Evolutionary conservation across 192 early-diverging fungal species (phyloP), one percentile per base, ranked within the genome.

Genomic region (Rhizoclosmatium sp.): DNA sequence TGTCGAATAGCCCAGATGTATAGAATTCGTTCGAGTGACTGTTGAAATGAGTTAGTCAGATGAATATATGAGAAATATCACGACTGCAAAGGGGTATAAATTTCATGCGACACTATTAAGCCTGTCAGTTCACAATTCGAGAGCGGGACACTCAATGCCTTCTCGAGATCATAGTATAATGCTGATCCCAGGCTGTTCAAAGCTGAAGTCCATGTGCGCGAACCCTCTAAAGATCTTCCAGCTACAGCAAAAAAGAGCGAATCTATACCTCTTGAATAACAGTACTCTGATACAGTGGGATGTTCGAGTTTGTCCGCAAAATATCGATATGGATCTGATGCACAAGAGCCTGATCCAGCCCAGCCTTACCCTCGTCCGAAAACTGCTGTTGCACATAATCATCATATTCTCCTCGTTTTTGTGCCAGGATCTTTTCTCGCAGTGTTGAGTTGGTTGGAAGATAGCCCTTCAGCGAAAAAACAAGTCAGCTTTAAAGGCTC

Each of bases 251-350:
- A 31, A 31, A 31, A 31, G 31, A 56, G 54, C 54, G 54, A 9
- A n/a, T 56, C 9, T 56, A 14, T 83, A 94, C 93, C 80, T 93
- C 88, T 81, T 96, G 97, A 4, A 96, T 94, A 12, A 87, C 86
- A 39, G 88, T 82, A 76, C 88, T 87, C 82, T 94, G 95, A 85
- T 98, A 98, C 47, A 98, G 81, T 12, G 91, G 87, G 47, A 94
- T 94, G n/a, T 87, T 92, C 0, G 97, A 93, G 68, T 93, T 92
- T 0, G 98, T 98, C 59, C 98, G 86, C 12, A 94, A 92, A 45
- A 99, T 92, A 86, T 99, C 98, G 66, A 99, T 98, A 75, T 93
- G 93, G 72, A 98, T 96, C 91, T 93, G 98, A 87, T 98, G 98
- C 91, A 93, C 93, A 58, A 99, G 88, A 19, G 87, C 85, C 69